Evolutionary conservation across 2,329 filamentous ascomycete species (phyloP).

Genomic region (Immersiporthe knoxdaviesiana): DNA sequence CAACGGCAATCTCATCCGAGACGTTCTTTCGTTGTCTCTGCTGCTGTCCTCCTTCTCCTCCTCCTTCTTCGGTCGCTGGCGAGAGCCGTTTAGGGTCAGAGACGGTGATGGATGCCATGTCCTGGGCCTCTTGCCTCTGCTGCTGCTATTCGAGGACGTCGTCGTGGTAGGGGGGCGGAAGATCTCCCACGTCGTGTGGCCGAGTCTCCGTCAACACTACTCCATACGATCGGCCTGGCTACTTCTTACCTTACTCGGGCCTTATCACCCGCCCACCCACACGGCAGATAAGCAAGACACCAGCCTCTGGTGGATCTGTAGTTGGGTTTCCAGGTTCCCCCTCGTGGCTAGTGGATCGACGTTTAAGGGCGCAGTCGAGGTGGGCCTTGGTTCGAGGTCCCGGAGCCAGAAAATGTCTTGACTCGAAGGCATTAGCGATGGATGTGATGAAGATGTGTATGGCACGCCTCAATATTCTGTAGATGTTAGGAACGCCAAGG

Average conservation of each 20-base stretch:
- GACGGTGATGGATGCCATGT: constrained; percentile 20
- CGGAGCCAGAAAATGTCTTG: neutral
- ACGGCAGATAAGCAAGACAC: constrained; percentile 19
- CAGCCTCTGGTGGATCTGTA: constrained; percentile 15
- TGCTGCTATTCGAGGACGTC: neutral
- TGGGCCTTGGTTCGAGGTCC: neutral
- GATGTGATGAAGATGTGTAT: too few relatives aligned
- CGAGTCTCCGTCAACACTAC: neutral
- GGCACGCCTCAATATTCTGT: too few relatives aligned
- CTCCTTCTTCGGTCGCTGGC: constrained; percentile 15
- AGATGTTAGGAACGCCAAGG: too few relatives aligned
- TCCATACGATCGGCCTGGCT: neutral
- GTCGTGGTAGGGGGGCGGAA: neutral
- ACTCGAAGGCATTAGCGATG: neutral
- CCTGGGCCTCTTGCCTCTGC: too few relatives aligned
- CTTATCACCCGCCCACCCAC: constrained; percentile 12
- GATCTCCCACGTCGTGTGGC: neutral
- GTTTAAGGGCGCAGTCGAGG: neutral
- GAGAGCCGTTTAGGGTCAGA: constrained; percentile 19
- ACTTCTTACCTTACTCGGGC: neutral
- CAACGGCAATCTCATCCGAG: neutral
- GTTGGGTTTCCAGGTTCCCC: constrained; percentile 20
- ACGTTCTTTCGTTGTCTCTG: neutral
- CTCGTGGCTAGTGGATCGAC: constrained; percentile 27
- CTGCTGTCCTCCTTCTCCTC: neutral